Evolutionary conservation across 2,329 filamentous ascomycete genomes (phyloP).

Genomic region (Alternaria rosae): DNA sequence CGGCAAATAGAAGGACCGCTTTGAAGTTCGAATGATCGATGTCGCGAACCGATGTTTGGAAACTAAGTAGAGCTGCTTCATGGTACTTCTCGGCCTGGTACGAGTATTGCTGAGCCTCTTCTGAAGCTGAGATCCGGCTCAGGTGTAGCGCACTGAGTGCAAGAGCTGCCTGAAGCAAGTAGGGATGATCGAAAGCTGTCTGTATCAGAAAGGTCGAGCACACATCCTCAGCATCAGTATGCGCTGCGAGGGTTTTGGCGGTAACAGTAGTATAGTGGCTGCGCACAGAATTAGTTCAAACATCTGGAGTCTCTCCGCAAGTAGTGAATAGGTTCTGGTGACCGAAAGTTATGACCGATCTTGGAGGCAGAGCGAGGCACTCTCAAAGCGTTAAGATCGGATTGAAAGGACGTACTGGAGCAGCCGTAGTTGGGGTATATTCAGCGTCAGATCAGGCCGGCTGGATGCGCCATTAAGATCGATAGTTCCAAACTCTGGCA

Average conservation of each 20-base stretch:
- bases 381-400: background rate
- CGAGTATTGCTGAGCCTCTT: constrained; percentile 19
- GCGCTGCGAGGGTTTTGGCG: constrained; percentile 29
- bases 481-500: background rate
- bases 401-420: constrained; percentile 28
- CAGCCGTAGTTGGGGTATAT: constrained; percentile 37
- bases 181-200: constrained; percentile 52
- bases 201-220: constrained; percentile 34
- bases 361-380: background rate
- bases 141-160: constrained; percentile 56
- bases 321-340: background rate
- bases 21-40: constrained; percentile 52
- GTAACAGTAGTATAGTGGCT: constrained; percentile 41
- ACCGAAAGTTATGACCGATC: background rate
- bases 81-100: constrained; percentile 31
- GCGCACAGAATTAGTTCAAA: background rate
- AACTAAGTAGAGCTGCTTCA: constrained; percentile 27
- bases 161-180: constrained; percentile 55
- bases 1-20: constrained; percentile 42
- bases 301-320: background rate
- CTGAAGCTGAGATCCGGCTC: constrained; percentile 41
- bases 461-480: background rate
- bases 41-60: constrained; percentile 31
- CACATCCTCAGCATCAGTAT: constrained; percentile 27
- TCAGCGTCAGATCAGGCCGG: constrained; percentile 13